Conservation (phyloP, 1,139 yeast species). For the Suhomyces bolitotheri region DNA sequence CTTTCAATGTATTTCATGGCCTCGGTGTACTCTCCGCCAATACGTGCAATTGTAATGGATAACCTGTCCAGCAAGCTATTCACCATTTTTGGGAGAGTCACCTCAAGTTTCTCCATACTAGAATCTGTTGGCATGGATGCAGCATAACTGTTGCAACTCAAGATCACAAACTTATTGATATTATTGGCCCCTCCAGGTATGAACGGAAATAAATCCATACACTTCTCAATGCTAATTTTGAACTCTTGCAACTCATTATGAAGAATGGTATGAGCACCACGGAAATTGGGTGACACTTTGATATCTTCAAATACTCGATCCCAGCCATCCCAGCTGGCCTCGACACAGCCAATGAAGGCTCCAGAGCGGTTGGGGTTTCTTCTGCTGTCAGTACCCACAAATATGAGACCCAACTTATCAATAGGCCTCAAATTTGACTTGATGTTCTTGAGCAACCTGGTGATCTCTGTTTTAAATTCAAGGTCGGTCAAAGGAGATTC, state of each 20-base stretch:
- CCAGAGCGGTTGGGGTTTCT: constrained; percentile 40
- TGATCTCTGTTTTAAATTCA: constrained; percentile 34
- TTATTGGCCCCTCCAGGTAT: constrained; percentile 21
- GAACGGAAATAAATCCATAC: constrained; percentile 33
- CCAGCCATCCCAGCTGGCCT: constrained; percentile 62
- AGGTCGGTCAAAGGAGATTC: constrained; percentile 28
- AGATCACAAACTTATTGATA: constrained; percentile 30
- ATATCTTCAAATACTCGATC: constrained; percentile 44
- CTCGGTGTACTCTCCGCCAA: constrained; percentile 24
- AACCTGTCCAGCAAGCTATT: constrained; percentile 17
- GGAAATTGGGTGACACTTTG: constrained; percentile 30
- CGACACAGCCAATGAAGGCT: constrained; percentile 55
- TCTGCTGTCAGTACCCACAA: constrained; percentile 50
- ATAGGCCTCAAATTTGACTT: constrained; percentile 33
- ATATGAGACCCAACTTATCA: constrained; percentile 58
- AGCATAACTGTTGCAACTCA: constrained; percentile 24
- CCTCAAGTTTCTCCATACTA: constrained; percentile 8
- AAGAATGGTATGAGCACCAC: constrained; percentile 18
- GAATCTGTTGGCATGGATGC: constrained; percentile 9
- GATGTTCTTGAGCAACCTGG: constrained; percentile 26
- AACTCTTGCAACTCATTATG: constrained; percentile 26
- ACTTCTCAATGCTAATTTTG: constrained; percentile 29
- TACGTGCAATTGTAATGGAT: constrained; percentile 28
- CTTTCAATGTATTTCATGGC: constrained; percentile 22
- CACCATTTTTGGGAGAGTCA: constrained; percentile 12